Percentiles rank a stretch among this genome's conserved stretches.
Evolutionary conservation across 768 basidiomycete species (phyloP).

Genomic region (Gloeopeniophorella convolvens): DNA sequence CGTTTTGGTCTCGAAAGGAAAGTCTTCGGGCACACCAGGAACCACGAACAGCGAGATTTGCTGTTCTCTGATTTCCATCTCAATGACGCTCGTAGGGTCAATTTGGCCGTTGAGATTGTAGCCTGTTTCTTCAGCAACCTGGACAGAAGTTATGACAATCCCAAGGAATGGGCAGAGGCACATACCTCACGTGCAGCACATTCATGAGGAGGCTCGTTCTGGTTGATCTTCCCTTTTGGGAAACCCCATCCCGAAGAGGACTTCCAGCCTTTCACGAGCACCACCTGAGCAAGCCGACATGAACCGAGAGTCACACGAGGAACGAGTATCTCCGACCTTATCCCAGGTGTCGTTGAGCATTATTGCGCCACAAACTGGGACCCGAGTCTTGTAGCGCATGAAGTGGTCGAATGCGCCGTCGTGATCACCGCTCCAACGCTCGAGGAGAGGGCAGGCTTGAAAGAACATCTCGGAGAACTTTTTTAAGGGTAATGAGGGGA

Average conservation of each 20-base stretch:
- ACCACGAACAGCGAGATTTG: constrained; percentile 88
- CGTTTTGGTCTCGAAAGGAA: constrained; percentile 86
- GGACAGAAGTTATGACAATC: constrained; percentile 10
- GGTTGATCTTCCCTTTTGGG: constrained; percentile 99
- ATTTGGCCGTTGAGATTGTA: constrained; percentile 76
- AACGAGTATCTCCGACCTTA: constrained; percentile 52
- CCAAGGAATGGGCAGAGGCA: constrained; percentile 2
- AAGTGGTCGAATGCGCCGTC: constrained; percentile 84
- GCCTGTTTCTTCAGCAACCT: constrained; percentile 97
- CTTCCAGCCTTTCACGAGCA: constrained; percentile 99
- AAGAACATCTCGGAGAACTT: constrained; percentile 92
- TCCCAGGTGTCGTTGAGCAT: constrained; percentile 90
- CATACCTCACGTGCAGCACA: constrained; percentile 92
- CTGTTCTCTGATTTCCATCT: constrained; percentile 86
- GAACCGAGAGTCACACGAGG: constrained; percentile 17
- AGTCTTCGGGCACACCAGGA: constrained; percentile 81
- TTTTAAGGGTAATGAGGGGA: constrained; percentile 85
- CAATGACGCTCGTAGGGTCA: constrained; percentile 62
- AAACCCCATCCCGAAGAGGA: constrained; percentile 98
- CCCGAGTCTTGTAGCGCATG: constrained; percentile 93
- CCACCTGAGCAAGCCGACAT: constrained; percentile 48
- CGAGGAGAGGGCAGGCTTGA: constrained; percentile 73
- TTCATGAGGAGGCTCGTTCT: constrained; percentile 72
- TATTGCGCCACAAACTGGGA: constrained; percentile 97
- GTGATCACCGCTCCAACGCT: constrained; percentile 78